Evolutionary conservation across 352 stramenopile genomes (phyloP).

Genomic region (Globisporangium rhizosaccharum): DNA sequence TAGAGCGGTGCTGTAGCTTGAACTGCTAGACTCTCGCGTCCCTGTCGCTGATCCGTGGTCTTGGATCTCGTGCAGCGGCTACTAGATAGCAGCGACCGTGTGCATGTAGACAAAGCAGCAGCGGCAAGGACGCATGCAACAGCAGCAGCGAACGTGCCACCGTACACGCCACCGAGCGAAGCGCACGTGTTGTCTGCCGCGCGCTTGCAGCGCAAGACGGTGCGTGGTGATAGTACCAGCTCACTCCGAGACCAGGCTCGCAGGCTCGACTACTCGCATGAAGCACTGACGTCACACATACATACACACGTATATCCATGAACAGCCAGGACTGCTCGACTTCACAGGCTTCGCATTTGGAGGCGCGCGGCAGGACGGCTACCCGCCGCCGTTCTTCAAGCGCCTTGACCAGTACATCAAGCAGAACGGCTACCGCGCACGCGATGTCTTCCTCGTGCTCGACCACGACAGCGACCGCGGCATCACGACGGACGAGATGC

Average conservation of each 20-base stretch:
- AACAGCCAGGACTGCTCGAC: slow-evolving; percentile 10
- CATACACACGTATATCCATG: neutral
- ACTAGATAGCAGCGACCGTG: neutral
- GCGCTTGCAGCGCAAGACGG: slow-evolving; percentile 9
- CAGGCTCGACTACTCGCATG: neutral
- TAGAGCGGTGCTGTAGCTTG: neutral
- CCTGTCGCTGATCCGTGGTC: neutral
- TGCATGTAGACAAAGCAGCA: neutral
- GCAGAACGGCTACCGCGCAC: slow-evolving; percentile 36
- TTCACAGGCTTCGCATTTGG: slow-evolving; percentile 7
- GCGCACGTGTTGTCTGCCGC: slow-evolving; percentile 9
- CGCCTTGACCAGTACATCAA: slow-evolving; percentile 49
- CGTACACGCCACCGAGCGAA: slow-evolving; percentile 16
- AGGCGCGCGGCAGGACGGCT: slow-evolving; percentile 24
- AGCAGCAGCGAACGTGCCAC: neutral
- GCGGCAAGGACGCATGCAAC: neutral
- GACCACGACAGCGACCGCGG: slow-evolving; percentile 33
- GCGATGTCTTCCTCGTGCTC: slow-evolving; percentile 41
- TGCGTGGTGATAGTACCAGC: neutral
- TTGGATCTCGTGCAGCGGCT: neutral
- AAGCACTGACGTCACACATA: neutral
- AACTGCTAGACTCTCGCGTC: too few relatives aligned
- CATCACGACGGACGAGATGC: slow-evolving; percentile 39
- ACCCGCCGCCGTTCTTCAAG: slow-evolving; percentile 44
- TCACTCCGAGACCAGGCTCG: neutral